These are phyloP conservation scores for Sideroxylon spinosum DNA, from an alignment of 179 eudicot genomes.

Conservation along the genomic window DNA sequence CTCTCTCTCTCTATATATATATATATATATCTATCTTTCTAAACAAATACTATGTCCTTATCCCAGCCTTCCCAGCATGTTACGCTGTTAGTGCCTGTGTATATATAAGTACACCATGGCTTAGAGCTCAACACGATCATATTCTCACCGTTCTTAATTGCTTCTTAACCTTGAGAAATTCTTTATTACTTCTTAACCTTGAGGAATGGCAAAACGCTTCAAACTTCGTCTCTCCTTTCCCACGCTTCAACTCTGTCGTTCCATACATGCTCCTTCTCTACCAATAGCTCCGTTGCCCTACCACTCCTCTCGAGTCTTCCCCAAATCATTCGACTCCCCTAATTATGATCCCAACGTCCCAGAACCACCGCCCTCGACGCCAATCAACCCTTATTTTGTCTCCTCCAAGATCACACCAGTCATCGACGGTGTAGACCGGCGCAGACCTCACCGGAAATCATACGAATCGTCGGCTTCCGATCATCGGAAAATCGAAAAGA, in stretches of 20 bases:
- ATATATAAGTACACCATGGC: no score
- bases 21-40: no score
- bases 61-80: no score
- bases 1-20: no score
- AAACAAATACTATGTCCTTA: no score
- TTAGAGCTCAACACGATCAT: no score
- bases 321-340: conserved; percentile 1
- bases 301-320: conserved; percentile 1
- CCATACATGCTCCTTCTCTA: background rate
- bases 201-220: conserved; percentile 10
- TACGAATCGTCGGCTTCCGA: conserved; percentile 9
- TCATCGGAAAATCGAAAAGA: background rate
- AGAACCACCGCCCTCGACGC: conserved; percentile 6
- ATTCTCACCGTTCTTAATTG: no score
- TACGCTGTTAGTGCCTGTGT: no score
- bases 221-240: conserved; percentile 8
- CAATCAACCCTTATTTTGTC: background rate
- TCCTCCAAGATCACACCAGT: background rate
- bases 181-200: no score
- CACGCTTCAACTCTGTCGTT: conserved; percentile 18
- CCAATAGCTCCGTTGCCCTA: background rate
- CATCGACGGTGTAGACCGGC: background rate
- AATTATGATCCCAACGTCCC: background rate
- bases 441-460: background rate
- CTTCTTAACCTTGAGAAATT: no score